Percentiles rank a stretch among this genome's conserved stretches.
Conservation (phyloP, 2,329 filamentous ascomycete species). For the Fusarium cyanostomum region DNA sequence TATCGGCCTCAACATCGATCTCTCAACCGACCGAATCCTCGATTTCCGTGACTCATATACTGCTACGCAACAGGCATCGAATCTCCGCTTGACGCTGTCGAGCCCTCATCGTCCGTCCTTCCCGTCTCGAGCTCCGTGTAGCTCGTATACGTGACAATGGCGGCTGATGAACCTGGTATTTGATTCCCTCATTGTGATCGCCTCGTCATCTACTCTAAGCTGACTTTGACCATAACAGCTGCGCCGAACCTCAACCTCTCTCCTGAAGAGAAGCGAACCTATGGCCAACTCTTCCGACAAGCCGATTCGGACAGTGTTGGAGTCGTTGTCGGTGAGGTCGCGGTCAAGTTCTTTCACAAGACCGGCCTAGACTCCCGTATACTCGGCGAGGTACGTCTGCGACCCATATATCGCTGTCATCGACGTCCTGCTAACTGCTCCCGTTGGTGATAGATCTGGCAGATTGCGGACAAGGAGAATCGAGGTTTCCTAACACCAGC, state of each 20-base stretch:
- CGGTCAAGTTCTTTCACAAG: slow-evolving; percentile 98
- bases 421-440: slow-evolving; percentile 2
- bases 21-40: slow-evolving; percentile 10
- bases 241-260: slow-evolving; percentile 83
- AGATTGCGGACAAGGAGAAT: slow-evolving; percentile 97
- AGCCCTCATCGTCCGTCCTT: slow-evolving; percentile 30
- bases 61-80: not conserved
- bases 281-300: slow-evolving; percentile 90
- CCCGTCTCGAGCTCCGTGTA: slow-evolving; percentile 37
- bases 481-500: slow-evolving; percentile 90
- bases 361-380: slow-evolving; percentile 86
- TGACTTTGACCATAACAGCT: slow-evolving; percentile 49
- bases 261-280: slow-evolving; percentile 91
- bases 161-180: slow-evolving; percentile 41
- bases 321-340: slow-evolving; percentile 94
- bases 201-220: slow-evolving; percentile 6
- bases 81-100: slow-evolving; percentile 21
- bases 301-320: slow-evolving; percentile 92
- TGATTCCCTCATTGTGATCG: not conserved
- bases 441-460: slow-evolving; percentile 80
- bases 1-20: slow-evolving; percentile 20
- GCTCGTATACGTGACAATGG: slow-evolving; percentile 45
- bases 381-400: slow-evolving; percentile 78
- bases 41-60: slow-evolving; percentile 1
- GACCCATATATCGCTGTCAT: not conserved